A percentile compares a stretch with the other conserved stretches of the same genome.
Conservation (phyloP, 2,329 filamentous ascomycete genomes). For the Diaporthe helianthi region DNA sequence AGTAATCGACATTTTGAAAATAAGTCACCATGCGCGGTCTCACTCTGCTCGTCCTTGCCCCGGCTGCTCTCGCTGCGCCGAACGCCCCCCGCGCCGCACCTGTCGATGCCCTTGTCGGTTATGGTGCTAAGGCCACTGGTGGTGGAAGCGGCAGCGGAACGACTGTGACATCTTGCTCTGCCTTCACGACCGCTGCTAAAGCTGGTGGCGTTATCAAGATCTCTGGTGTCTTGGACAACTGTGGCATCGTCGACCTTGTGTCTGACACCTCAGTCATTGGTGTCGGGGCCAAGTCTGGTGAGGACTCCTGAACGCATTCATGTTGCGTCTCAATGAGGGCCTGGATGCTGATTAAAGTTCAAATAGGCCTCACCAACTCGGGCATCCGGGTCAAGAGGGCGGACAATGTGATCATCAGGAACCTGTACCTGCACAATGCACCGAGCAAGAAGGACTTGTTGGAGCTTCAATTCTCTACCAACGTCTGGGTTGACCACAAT, state of each 20-base stretch:
- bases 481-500: slow-evolving; percentile 62
- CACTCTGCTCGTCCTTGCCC: slow-evolving; percentile 34
- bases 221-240: slow-evolving; percentile 51
- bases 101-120: slow-evolving; percentile 43
- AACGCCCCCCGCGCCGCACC: slow-evolving; percentile 35
- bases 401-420: slow-evolving; percentile 64
- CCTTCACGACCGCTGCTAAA: slow-evolving; percentile 47
- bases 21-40: slow-evolving; percentile 35
- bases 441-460: slow-evolving; percentile 58
- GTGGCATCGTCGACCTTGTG: slow-evolving; percentile 52
- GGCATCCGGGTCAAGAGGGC: slow-evolving; percentile 55
- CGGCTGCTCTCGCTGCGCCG: slow-evolving; percentile 10
- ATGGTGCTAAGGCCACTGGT: slow-evolving; percentile 51
- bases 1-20: neutral
- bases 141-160: slow-evolving; percentile 52
- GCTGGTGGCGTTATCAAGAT: slow-evolving; percentile 53
- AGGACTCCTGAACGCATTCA: neutral
- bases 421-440: slow-evolving; percentile 60
- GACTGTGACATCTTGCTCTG: slow-evolving; percentile 53
- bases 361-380: slow-evolving; percentile 49
- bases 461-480: slow-evolving; percentile 36
- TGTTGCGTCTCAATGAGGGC: neutral
- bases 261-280: slow-evolving; percentile 61
- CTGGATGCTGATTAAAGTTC: neutral
- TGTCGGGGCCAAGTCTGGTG: slow-evolving; percentile 51